Conservation (phyloP, 805 yeast genomes). For the Alloascoidea africana region DNA sequence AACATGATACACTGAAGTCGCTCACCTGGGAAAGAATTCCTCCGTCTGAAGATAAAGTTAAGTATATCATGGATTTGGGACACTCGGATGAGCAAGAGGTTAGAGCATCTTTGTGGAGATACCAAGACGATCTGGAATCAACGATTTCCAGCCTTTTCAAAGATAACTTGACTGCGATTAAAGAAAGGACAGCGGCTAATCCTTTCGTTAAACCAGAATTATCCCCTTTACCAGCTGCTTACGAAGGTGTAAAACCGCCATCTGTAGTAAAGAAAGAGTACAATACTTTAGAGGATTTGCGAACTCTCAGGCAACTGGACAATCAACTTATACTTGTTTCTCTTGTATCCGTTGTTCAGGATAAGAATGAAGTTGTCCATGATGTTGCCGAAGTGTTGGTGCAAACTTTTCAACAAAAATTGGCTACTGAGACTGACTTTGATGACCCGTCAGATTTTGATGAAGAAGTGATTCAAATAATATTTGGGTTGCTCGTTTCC, state of each 20-base stretch:
- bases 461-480: conserved; percentile 20
- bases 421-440: background rate
- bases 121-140: conserved; percentile 4
- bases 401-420: conserved; percentile 19
- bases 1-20: conserved; percentile 8
- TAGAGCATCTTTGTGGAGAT: conserved; percentile 4
- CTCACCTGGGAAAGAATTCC: conserved; percentile 10
- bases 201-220: background rate
- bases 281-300: background rate
- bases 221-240: background rate
- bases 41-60: conserved; percentile 13
- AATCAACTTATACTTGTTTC: background rate
- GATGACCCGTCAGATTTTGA: conserved; percentile 20
- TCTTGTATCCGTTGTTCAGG: background rate
- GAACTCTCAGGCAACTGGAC: background rate
- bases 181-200: background rate
- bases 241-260: background rate
- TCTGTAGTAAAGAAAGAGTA: background rate
- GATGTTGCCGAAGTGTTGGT: conserved; percentile 24
- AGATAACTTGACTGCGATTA: background rate
- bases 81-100: conserved; percentile 6
- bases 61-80: conserved; percentile 10
- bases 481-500: conserved; percentile 18
- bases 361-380: conserved; percentile 12
- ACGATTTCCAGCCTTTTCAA: background rate